Conservation (phyloP, 257 asterid species). For the Capsicum baccatum region DNA sequence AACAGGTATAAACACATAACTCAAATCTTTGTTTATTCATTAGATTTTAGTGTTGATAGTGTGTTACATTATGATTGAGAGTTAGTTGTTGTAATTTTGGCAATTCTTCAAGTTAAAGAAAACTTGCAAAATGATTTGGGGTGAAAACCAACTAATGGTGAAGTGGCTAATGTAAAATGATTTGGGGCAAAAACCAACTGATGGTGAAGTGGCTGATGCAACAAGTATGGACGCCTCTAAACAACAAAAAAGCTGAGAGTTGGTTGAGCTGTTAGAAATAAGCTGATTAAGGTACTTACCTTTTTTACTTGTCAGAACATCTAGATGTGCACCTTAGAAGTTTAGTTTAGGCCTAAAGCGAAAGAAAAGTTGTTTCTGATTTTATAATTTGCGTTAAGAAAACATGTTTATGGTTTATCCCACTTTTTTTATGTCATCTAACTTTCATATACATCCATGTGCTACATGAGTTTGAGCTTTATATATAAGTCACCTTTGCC, state of each 20-base stretch:
- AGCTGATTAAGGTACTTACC: constrained; percentile 74
- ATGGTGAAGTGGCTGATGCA: too few species aligned
- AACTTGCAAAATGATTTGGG: constrained; percentile 60
- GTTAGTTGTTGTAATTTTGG: constrained; percentile 48
- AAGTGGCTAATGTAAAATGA: constrained; percentile 56
- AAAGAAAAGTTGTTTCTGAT: constrained; percentile 13
- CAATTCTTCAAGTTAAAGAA: constrained; percentile 66
- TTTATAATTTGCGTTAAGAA: neutral
- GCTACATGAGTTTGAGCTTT: neutral
- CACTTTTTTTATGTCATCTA: neutral
- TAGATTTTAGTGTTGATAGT: neutral
- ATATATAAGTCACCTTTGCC: neutral
- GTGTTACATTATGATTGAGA: constrained; percentile 18
- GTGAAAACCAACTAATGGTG: constrained; percentile 68
- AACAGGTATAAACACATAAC: too few species aligned
- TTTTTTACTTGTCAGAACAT: neutral
- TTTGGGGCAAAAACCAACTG: too few species aligned
- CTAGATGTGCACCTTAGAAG: neutral
- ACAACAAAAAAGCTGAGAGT: constrained; percentile 66
- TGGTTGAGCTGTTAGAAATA: constrained; percentile 89
- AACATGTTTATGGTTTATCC: constrained; percentile 18
- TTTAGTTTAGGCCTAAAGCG: neutral
- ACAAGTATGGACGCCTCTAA: constrained; percentile 47
- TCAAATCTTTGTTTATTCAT: neutral
- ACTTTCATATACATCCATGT: neutral